Evolutionary conservation across 345 rosid genomes (phyloP), one percentile per base, ranked within the genome.

Genomic region (Dovyalis caffra): DNA sequence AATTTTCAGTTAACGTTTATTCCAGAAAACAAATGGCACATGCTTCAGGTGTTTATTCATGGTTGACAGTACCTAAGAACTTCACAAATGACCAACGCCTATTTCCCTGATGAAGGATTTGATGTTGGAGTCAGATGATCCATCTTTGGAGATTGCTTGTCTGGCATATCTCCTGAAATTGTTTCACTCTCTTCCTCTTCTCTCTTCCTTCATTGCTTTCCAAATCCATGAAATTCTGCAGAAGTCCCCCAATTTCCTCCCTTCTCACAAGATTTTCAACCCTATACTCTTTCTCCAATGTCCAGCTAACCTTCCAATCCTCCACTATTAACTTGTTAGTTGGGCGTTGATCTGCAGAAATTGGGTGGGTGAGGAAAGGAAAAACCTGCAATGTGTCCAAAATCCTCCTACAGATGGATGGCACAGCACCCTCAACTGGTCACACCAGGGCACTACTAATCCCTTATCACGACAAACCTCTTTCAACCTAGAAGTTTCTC

Each of bases 61-160:
- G 3, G 47, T 43, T 43, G 47, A 43, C 3, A 43, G 18, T 11
- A 43, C 18, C 47, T 43, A 40, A 40, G 3, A 40, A 40, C 16
- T 3, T 40, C 4, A 40, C 16, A 40, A 40, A 40, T 40, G 47
- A 11, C 47, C 47, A 12, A 12, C 12, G 47, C 10, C 18, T 12
- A 28, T 28, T 23, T 25, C 64, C 29, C 64, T 60, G 64, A 89
- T 61, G 71, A 91, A 86, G 3, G 77, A 72, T 21, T 86, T 70
- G 14, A 88, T 76, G 72, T 84, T 80, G 51, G 57, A 61, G 49
- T 79, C 6, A 63, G 91, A 87, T 6, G 90, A 86, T 43, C 85
- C 86, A 40, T 74, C 83, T 53, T 77, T 47, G n/a, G 75, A 21
- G 51, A 86, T 69, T 23, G 85, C 88, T 26, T 29, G 49, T 72